Base-by-base conservation (phyloP, 2,329 filamentous ascomycete species). In the Diplodia scrobiculata region DNA sequence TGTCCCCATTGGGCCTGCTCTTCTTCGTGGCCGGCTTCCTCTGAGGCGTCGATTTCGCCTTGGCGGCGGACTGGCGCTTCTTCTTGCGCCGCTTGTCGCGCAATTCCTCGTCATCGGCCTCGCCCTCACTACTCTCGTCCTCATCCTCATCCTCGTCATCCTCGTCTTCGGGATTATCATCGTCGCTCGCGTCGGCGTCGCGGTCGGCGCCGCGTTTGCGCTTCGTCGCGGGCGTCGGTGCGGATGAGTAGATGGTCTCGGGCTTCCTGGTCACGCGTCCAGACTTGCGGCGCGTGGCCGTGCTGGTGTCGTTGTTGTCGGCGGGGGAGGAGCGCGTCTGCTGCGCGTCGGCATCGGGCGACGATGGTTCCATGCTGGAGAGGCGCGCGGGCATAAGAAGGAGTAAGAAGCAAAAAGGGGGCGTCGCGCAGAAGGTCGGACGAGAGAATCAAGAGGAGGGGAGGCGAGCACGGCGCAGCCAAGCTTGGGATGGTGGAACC, bases 1-100 rank as follows among this genome's bases (percentile, higher is more conserved):
- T 80, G 67, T 82, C 81, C 60, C 81, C 80, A 69, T 83, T 81
- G 32, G 83, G 84, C 74, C 84, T 87, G 47, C 83, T 77, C 74
- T 87, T 82, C 69, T 85, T 85, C 70, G 77, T 73, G 45, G 74
- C 77, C 10, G 83, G 81, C 53, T 83, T 74, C 63, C 70, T 72
- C 11, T 69, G 71, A 41, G 63, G 51, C 60, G 53, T 66, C 69
- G 68, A 63, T 60, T 74, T 75, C 68, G 48, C 38, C 41, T 63
- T 67, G n/a, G 53, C 53, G 27, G 50, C 53, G 3, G 60, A 34
- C 68, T 62, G 58, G 45, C 58, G 58, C 41, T 74, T 75, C 68
- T 70, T 74, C 69, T 72, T 76, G 66, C 73, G 73, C 68, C 72
- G 71, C 63, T 72, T 73, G 65, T 67, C 60, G 59, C 72, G 73